These are phyloP conservation scores for Apophysomyces sp. DNA, from an alignment of 371 early-diverging fungal species.

Conservation along the genomic window DNA sequence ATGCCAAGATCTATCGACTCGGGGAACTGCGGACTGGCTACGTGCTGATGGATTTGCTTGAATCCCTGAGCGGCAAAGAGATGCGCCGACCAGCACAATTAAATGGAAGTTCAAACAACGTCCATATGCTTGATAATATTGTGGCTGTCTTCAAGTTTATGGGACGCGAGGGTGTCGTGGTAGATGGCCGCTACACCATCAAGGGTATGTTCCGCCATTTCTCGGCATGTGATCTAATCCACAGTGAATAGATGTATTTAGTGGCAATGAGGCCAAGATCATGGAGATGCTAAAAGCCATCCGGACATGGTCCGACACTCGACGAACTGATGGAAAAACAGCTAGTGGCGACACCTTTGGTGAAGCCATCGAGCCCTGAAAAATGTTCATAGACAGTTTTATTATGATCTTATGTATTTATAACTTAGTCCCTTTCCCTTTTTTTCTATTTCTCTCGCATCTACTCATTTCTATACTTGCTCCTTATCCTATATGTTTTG, in stretches of 20 bases:
- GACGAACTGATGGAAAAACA: slow-evolving; percentile 12
- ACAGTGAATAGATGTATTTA: slow-evolving; percentile 48
- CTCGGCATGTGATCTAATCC: no score
- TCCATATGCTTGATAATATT: slow-evolving; percentile 53
- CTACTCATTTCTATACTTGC: no score
- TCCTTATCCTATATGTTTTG: no score
- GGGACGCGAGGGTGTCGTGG: slow-evolving; percentile 54
- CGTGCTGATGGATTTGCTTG: slow-evolving; percentile 48
- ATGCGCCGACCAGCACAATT: slow-evolving; percentile 29
- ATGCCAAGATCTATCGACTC: slow-evolving; percentile 17
- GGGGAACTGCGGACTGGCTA: slow-evolving; percentile 52
- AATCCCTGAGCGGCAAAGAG: slow-evolving; percentile 45
- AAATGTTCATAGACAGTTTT: not conserved
- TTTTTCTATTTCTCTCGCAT: no score
- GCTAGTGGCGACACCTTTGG: slow-evolving; percentile 38
- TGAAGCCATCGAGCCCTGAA: not conserved
- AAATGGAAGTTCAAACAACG: slow-evolving; percentile 12
- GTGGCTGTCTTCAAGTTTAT: slow-evolving; percentile 63
- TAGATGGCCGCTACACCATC: slow-evolving; percentile 54
- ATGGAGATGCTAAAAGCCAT: slow-evolving; percentile 47
- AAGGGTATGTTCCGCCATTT: no score
- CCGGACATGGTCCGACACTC: slow-evolving; percentile 24
- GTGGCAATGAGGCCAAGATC: slow-evolving; percentile 51
- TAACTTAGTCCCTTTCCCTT: no score
- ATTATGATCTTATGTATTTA: no score